phyloP scores from a whole-genome alignment of 257 asterid species.

The Solanum corneliomulleri region DNA sequence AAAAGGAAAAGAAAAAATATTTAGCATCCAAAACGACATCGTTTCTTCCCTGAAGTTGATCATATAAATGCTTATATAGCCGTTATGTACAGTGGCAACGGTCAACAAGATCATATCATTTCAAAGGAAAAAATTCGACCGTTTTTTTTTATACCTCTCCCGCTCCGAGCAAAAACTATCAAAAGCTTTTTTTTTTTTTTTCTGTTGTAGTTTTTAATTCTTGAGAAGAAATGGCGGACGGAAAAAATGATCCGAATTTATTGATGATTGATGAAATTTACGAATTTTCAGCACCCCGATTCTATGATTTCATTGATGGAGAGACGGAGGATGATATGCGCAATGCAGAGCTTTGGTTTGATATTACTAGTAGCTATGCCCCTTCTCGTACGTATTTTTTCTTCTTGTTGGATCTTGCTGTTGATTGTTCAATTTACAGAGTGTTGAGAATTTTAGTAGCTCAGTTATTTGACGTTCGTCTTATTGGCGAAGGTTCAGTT shows the following conservation, averaged over 20 bases:
- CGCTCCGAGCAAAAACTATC: background rate
- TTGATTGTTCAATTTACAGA: background rate
- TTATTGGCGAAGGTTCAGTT: background rate
- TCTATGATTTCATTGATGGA: conserved; percentile 52
- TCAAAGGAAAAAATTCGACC: background rate
- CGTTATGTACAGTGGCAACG: background rate
- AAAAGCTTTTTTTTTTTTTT: background rate
- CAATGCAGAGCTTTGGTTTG: conserved; percentile 87
- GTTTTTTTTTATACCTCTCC: background rate
- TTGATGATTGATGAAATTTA: conserved; percentile 47
- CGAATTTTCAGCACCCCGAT: conserved; percentile 77
- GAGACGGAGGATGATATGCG: conserved; percentile 53
- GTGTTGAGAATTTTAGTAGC: background rate
- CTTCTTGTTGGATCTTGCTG: background rate
- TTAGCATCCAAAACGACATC: background rate
- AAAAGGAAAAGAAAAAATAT: background rate
- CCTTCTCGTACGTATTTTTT: conserved; percentile 71
- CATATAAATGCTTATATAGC: background rate
- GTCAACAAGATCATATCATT: background rate
- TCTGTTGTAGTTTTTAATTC: background rate
- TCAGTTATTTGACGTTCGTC: too few species aligned
- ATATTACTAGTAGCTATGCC: conserved; percentile 39
- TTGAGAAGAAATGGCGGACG: conserved; percentile 19
- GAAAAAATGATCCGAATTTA: conserved; percentile 32
- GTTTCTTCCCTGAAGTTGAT: background rate